These are phyloP conservation scores for Cladophialophora carrionii DNA, from an alignment of 2,329 filamentous ascomycete species.

Conservation along the genomic window DNA sequence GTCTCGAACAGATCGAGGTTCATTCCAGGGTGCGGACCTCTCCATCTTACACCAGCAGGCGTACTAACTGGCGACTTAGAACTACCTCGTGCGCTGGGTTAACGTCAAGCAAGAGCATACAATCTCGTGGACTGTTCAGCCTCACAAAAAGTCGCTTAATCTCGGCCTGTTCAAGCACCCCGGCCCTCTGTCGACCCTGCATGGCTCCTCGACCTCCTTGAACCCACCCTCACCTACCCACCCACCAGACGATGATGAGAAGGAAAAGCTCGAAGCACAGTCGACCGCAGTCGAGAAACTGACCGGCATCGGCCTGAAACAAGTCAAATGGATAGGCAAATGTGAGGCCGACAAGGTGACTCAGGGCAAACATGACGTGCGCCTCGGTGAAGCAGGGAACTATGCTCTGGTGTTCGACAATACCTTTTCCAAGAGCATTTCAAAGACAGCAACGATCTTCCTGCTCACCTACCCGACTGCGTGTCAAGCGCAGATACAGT, in stretches of 20 bases:
- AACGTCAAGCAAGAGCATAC: conserved; percentile 87
- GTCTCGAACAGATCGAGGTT: conserved; percentile 94
- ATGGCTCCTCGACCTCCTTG: conserved; percentile 55
- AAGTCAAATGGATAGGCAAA: conserved; percentile 81
- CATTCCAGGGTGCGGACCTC: conserved; percentile 80
- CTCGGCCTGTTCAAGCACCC: conserved; percentile 98
- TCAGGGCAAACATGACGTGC: conserved; percentile 84
- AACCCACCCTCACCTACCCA: conserved; percentile 48
- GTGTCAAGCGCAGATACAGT: conserved; percentile 51
- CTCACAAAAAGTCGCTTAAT: conserved; percentile 97
- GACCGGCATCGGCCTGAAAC: conserved; percentile 63
- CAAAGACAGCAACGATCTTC: conserved; percentile 93
- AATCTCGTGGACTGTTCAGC: conserved; percentile 96
- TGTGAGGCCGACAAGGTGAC: conserved; percentile 96
- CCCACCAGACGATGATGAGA: conserved; percentile 42
- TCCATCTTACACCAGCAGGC: neutral
- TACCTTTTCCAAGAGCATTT: conserved; percentile 93
- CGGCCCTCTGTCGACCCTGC: conserved; percentile 61
- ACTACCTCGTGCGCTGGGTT: conserved; percentile 97
- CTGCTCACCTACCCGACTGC: conserved; percentile 90
- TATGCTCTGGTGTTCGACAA: conserved; percentile 98
- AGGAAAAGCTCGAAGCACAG: conserved; percentile 45
- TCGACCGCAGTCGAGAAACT: conserved; percentile 71
- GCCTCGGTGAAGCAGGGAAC: conserved; percentile 76
- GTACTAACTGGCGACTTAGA: conserved; percentile 58